Base-by-base conservation (phyloP, 139 green algal species). In the Ulvella scutata region DNA sequence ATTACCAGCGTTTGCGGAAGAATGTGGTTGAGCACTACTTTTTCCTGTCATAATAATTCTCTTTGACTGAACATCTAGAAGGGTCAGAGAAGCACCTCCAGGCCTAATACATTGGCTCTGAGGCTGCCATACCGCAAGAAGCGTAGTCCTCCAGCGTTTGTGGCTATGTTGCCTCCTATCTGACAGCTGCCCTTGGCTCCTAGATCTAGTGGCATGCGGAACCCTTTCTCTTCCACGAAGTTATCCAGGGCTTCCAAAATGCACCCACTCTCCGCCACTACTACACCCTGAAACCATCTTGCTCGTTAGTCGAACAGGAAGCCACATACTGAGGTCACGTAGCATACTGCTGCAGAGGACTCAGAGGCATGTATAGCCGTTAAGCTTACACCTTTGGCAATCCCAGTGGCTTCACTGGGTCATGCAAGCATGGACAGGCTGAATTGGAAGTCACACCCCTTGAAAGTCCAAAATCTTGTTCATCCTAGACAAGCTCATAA, bases 131-230 rank as follows among this genome's bases (percentile, higher is more conserved):
- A 98, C 1, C 94, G 86, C 74, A 99, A 73, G 36, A 97, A 77
- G 3, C 92, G 82, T 72, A 96, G 77, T 0, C 92, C 92, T 29
- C 92, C 90, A 74, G 95, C 95, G 72, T 98, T 98, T 31, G 95
- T 99, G 43, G 92, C 89, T n/a, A 98, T 85, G 77, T 97, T 98
- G 67, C 95, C 95, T 2, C 95, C 95, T 20, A 98, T 96, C 23
- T 96, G 90, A 85, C 95, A 99, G 78, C 80, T 93, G 20, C 90
- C 92, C 80, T 97, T 98, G 37, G 94, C 92, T 0, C 95, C 95
- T 29, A 99, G 82, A 79, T 98, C 95, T 62, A 98, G 84, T 0
- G 95, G 95, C 85, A 98, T 90, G 43, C 81, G 87, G 77, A 88
- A 88, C 26, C 92, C 91, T 0, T 79, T 59, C 10, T 79, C 38